Percentiles rank a stretch among this genome's conserved stretches.
These are phyloP conservation scores for Fusarium sterilihyphosum DNA, from an alignment of 2,329 filamentous ascomycete species.

Conservation along the genomic window DNA sequence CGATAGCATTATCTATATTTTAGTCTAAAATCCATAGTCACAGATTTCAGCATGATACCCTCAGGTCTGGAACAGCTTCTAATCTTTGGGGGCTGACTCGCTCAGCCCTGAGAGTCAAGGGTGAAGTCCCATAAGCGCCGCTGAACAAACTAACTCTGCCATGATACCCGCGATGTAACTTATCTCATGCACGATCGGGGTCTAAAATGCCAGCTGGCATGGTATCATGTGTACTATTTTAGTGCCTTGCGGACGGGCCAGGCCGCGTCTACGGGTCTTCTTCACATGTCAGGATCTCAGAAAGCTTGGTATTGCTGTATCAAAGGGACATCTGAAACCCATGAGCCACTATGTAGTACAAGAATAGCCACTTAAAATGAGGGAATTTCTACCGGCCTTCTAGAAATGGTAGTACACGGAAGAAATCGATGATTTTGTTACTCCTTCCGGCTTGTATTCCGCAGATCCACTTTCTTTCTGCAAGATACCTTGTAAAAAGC, in stretches of 20 bases:
- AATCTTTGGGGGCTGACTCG: background rate
- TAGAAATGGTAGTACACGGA: background rate
- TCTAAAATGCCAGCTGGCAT: background rate
- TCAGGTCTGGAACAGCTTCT: background rate
- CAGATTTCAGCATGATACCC: background rate
- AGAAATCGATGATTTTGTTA: background rate
- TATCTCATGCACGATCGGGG: background rate
- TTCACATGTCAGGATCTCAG: background rate
- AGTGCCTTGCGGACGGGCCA: background rate
- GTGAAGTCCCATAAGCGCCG: background rate
- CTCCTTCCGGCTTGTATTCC: background rate
- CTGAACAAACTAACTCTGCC: background rate
- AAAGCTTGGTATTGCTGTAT: background rate
- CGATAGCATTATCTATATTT: rapidly evolving
- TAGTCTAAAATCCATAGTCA: too few species aligned
- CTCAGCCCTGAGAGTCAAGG: background rate
- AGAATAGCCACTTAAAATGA: background rate
- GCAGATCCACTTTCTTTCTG: background rate
- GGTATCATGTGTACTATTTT: background rate
- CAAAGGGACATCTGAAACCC: too few species aligned
- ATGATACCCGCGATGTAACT: background rate
- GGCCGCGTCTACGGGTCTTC: background rate
- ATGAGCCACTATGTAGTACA: background rate
- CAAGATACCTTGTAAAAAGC: background rate
- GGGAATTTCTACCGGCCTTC: background rate